A percentile compares a stretch with the other conserved stretches of the same genome.
phyloP scores from a whole-genome alignment of 768 basidiomycete species.

The Suillus clintonianus region DNA sequence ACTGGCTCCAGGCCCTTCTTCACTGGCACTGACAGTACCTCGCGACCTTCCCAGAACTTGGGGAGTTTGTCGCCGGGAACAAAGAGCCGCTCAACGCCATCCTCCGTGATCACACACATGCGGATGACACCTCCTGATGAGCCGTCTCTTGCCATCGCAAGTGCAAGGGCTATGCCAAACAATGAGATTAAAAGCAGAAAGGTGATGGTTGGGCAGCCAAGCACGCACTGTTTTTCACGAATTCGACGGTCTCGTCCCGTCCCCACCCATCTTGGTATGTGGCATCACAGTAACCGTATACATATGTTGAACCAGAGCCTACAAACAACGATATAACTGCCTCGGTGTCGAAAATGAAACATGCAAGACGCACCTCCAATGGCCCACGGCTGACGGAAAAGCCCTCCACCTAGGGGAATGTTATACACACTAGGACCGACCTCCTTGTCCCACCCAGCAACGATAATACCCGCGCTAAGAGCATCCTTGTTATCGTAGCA shows the following conservation, averaged over 20 bases:
- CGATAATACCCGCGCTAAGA: slow-evolving; percentile 92
- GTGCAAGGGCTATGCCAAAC: slow-evolving; percentile 68
- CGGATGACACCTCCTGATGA: slow-evolving; percentile 97
- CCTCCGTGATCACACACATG: slow-evolving; percentile 95
- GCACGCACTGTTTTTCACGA: slow-evolving; percentile 91
- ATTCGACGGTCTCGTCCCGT: slow-evolving; percentile 85
- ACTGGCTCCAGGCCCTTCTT: slow-evolving; percentile 26
- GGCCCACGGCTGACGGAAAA: slow-evolving; percentile 98
- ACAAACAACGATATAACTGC: background rate
- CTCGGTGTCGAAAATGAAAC: background rate
- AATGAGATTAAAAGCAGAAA: background rate
- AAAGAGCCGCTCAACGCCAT: slow-evolving; percentile 88
- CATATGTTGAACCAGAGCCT: slow-evolving; percentile 97
- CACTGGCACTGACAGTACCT: slow-evolving; percentile 52
- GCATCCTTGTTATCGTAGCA: slow-evolving; percentile 94
- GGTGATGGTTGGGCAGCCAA: background rate
- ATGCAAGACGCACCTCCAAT: slow-evolving; percentile 74
- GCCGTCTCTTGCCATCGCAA: slow-evolving; percentile 98
- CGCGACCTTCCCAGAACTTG: slow-evolving; percentile 85
- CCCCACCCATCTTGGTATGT: slow-evolving; percentile 93
- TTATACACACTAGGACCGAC: slow-evolving; percentile 93
- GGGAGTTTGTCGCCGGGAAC: slow-evolving; percentile 90
- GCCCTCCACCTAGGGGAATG: slow-evolving; percentile 93
- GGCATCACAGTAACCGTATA: slow-evolving; percentile 99
- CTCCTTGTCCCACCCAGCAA: slow-evolving; percentile 96